Base-by-base conservation (phyloP, 164 flowering plant species). In the Macadamia tetraphylla region DNA sequence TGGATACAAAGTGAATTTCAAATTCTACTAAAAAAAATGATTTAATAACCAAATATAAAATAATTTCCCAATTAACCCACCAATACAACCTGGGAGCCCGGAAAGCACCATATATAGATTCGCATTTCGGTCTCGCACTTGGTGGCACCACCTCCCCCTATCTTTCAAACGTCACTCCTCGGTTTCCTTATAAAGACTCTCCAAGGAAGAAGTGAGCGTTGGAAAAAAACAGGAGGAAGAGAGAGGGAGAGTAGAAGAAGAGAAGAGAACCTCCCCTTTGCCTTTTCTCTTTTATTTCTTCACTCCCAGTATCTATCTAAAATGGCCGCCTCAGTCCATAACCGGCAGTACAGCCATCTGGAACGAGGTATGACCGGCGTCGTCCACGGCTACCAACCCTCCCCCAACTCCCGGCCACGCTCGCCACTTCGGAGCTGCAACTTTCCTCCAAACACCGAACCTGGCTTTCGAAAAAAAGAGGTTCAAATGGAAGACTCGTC, bases 261-360 rank as follows among this genome's bases (percentile, higher is more conserved):
- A 23, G 23, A 23, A 23, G 23, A 23, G 23, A 23, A 23, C 40
- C 5, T 35, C 5, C 5, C 40, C 40, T 15, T 14, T 12, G 13
- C 51, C 18, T 14, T 53, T 53, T 14, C 57, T 53, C 18, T 14
- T 11, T 17, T 6, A 3, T 53, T 23, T 30, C 31, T 66, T 29
- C 52, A 49, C 30, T 30, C 14, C 43, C 43, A 11, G 4, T 66
- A 1, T 64, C 49, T 40, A 11, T 29, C 56, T n/a, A 40, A 62
- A 59, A 89, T 92, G 97, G 89, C 94, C 72, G 84, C 94, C 10
- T 87, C 89, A 0, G 88, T 88, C n/a, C 85, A 84, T n/a, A 82
- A 84, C 75, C 84, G 92, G 63, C 91, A 74, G 66, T 87, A 73
- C 76, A 44, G 61, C 44, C 79, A 23, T 61, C 81, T 72, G 9